A percentile compares a stretch with the other conserved stretches of the same genome.
These are phyloP conservation scores for Rhynchospora pubera DNA, from an alignment of 176 grass and related monocot genomes.

Conservation along the genomic window DNA sequence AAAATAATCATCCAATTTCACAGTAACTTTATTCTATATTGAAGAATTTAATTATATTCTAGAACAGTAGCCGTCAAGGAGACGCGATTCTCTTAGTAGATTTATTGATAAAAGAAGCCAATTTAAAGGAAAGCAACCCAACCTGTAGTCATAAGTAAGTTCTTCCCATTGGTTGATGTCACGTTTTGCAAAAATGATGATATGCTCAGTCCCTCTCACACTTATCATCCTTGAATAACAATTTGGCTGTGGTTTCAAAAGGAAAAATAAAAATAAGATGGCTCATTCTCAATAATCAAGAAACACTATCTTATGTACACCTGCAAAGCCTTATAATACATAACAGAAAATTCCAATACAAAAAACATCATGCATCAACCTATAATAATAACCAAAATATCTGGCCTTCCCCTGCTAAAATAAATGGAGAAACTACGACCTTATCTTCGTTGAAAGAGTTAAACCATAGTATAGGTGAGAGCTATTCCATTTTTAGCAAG, in stretches of 20 bases:
- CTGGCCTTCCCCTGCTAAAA: conserved; percentile 4
- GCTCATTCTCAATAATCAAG: conserved; percentile 1
- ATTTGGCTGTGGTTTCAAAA: conserved; percentile 62
- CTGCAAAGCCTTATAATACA: not conserved
- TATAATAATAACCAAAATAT: not conserved
- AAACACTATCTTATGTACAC: not conserved
- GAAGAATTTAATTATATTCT: too few species aligned
- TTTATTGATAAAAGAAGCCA: not conserved
- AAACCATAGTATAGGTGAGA: conserved; percentile 15
- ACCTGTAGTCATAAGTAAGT: conserved; percentile 98
- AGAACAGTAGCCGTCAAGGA: too few species aligned
- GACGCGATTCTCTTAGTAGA: too few species aligned
- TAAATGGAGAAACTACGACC: not conserved
- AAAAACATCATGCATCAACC: conserved; percentile 13
- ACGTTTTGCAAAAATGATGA: conserved; percentile 95
- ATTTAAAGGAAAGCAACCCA: conserved; percentile 14
- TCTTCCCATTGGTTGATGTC: conserved; percentile 98
- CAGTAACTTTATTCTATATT: too few species aligned
- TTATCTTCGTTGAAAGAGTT: conserved; percentile 5
- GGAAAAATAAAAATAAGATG: conserved; percentile 19
- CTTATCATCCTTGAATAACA: conserved; percentile 97
- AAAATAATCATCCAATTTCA: too few species aligned
- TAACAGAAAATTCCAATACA: conserved; percentile 1
- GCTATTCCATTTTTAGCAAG: not conserved
- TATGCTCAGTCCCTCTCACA: conserved; percentile 78